phyloP scores from a whole-genome alignment of 2,329 filamentous ascomycete species.

The Claviceps pusilla region DNA sequence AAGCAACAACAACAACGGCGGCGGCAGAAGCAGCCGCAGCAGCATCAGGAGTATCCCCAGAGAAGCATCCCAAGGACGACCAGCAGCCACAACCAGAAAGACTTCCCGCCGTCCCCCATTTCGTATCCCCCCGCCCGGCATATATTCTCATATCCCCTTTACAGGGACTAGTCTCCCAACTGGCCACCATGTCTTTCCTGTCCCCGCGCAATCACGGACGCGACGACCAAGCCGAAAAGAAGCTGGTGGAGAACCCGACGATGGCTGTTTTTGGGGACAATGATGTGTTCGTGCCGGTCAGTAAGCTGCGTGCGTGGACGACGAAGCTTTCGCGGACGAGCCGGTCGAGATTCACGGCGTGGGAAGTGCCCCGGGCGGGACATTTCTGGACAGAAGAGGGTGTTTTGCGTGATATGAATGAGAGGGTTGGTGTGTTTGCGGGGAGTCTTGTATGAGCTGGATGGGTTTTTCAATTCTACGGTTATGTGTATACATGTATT shows the following conservation, averaged over 20 bases:
- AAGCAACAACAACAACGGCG: neutral
- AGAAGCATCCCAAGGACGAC: neutral
- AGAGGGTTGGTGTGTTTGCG: constrained; percentile 15
- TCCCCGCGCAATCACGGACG: constrained; percentile 15
- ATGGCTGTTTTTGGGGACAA: constrained; percentile 60
- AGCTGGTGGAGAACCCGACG: constrained; percentile 43
- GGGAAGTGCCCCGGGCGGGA: constrained; percentile 37
- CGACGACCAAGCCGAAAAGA: constrained; percentile 29
- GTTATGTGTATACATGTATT: too few species aligned
- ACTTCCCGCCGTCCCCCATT: constrained; percentile 18
- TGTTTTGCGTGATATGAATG: constrained; percentile 21
- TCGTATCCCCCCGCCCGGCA: constrained; percentile 26
- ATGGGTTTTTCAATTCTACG: too few species aligned
- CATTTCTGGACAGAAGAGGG: constrained; percentile 49
- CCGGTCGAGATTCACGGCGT: constrained; percentile 30
- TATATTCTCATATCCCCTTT: constrained; percentile 58
- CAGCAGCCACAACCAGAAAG: constrained; percentile 9
- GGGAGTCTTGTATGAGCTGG: constrained; percentile 5
- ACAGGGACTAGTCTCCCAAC: constrained; percentile 40
- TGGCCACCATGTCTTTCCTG: constrained; percentile 46
- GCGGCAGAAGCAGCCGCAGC: too few species aligned
- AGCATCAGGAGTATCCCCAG: neutral
- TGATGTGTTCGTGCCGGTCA: constrained; percentile 56
- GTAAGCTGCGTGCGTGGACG: constrained; percentile 53
- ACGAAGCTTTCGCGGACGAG: constrained; percentile 30